Conservation (phyloP, 495 filamentous ascomycete genomes). For the Articulospora tetracladia region DNA sequence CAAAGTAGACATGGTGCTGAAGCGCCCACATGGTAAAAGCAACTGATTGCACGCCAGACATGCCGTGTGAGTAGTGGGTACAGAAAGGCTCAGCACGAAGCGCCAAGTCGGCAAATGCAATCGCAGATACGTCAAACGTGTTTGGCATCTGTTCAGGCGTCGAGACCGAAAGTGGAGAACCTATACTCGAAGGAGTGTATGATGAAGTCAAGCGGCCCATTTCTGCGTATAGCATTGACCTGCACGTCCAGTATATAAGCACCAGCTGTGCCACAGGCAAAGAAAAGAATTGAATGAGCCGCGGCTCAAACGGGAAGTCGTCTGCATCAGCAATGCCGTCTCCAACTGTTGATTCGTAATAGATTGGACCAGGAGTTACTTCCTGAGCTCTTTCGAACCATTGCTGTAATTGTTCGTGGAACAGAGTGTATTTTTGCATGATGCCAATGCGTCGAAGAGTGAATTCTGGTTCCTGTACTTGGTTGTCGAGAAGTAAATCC, state of each 20-base stretch:
- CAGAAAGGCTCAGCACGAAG: slow-evolving; percentile 3
- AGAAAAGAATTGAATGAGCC: slow-evolving; percentile 1
- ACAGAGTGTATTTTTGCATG: background rate
- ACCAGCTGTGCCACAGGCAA: slow-evolving; percentile 2
- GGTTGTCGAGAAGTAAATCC: background rate
- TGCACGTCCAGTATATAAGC: slow-evolving; percentile 1
- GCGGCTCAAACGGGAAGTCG: slow-evolving; percentile 1
- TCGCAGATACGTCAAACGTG: background rate
- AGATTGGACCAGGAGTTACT: background rate
- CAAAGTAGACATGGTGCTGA: background rate
- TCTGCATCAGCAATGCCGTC: background rate
- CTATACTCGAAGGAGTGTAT: background rate
- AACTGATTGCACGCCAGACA: slow-evolving; percentile 8
- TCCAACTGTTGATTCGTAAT: background rate
- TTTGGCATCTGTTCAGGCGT: background rate
- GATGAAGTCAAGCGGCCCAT: background rate
- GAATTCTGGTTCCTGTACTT: background rate
- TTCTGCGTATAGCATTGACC: slow-evolving; percentile 2
- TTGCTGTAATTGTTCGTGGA: background rate
- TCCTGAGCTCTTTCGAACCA: background rate
- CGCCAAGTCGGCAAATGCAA: slow-evolving; percentile 2
- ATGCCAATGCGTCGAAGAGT: background rate
- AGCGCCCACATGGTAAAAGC: slow-evolving; percentile 4
- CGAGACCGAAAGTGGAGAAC: too few relatives aligned
- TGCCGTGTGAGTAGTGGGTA: background rate